Percentiles rank a stretch among this genome's conserved stretches.
These are phyloP conservation scores for Botrytis aclada DNA, from an alignment of 2,329 filamentous ascomycete species.

Conservation along the genomic window DNA sequence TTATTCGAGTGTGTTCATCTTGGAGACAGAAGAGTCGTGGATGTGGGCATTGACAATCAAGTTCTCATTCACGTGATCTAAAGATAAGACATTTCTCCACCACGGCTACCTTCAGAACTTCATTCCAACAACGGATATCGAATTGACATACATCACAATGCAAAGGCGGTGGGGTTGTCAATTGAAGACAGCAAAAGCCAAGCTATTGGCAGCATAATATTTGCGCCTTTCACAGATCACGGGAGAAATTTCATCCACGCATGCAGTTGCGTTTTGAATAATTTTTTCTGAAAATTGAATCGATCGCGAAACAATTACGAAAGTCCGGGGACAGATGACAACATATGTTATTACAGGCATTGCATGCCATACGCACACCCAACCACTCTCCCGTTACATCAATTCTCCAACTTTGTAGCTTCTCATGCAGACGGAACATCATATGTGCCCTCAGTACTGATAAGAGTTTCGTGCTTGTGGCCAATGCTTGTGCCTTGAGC, in stretches of 20 bases:
- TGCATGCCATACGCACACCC: not conserved
- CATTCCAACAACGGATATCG: not conserved
- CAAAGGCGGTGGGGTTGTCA: too few species aligned
- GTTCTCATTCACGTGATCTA: not conserved
- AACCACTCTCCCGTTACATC: not conserved
- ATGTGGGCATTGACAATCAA: not conserved
- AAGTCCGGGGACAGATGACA: slow-evolving; percentile 19
- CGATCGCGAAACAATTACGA: slow-evolving; percentile 10
- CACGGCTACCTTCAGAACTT: not conserved
- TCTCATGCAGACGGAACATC: not conserved
- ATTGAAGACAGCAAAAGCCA: not conserved
- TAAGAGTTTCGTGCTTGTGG: not conserved
- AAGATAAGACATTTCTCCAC: not conserved
- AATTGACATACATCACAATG: not conserved
- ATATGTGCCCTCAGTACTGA: not conserved
- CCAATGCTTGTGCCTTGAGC: not conserved
- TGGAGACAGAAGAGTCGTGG: not conserved
- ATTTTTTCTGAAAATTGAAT: not conserved
- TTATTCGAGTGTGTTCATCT: not conserved
- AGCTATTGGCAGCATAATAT: not conserved
- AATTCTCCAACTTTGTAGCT: not conserved
- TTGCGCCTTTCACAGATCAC: not conserved
- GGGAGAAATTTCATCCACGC: not conserved
- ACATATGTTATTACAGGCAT: slow-evolving; percentile 15
- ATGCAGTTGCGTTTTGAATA: not conserved